Base-by-base conservation (phyloP, 805 yeast species). In the Yamadazyma endophytica region DNA sequence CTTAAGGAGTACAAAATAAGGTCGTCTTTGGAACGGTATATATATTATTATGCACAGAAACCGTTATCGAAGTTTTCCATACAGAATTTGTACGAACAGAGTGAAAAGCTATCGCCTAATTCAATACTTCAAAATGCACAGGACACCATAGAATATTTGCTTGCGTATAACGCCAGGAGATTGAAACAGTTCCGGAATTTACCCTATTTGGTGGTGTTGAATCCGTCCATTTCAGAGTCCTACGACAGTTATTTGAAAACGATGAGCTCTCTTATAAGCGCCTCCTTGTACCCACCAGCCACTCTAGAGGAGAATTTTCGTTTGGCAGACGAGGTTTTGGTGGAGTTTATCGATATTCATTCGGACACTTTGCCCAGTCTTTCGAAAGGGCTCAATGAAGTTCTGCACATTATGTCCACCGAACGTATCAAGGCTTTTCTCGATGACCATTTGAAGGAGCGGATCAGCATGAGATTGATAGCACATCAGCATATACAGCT, bases 401-500 rank as follows among this genome's bases (percentile, higher is more conserved):
- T 80, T 3, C 52, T 65, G 34, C 60, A 61, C 19, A 57, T 72
- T 23, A 31, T 76, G 54, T 42, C 73, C 2, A 55, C 64, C 18
- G 66, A 63, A 6, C 64, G 73, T 17, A 74, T 83, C 24, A 75
- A 80, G 32, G 47, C 52, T 3, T 84, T 89, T 43, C 62, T 90
- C 42, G 85, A 86, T 49, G 59, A 67, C 8, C 97, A 90, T 59
- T 66, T 90, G 45, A 68, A 73, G 33, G 96, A 89, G 43, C 70
- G 97, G 39, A 89, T 90, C 24, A 73, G 89, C 42, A 85, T 92
- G 79, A 77, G 96, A 35, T 63, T 89, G 29, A 66, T 88, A 32
- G 88, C 94, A 0, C 89, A 84, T 40, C 96, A 92, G 54, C 95
- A 84, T 57, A 70, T 86, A 14, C 73, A 74, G 32, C 58, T 87